Evolutionary conservation across 495 filamentous ascomycete species (phyloP), one percentile per base, ranked within the genome.

Genomic region (Evernia prunastri): DNA sequence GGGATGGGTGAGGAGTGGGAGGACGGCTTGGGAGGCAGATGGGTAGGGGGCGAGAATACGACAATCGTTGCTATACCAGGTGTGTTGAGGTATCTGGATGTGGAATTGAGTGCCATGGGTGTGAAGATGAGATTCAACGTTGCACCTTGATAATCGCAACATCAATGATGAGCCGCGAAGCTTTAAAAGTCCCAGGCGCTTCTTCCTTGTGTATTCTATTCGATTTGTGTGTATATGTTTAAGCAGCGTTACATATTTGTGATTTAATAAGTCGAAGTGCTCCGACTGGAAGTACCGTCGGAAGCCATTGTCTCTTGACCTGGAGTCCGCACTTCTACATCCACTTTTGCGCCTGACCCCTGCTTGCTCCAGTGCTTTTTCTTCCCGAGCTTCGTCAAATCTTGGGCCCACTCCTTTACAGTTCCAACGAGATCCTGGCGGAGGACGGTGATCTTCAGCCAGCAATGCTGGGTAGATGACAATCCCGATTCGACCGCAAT

Each of bases 61-160:
- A 93, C 94, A 35, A 76, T 93, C 56, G 91, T 97, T 65, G 91
- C 89, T 59, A 89, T 98, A 58, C 94, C 94, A 0, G 93, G 92
- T 61, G 94, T 96, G 56, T 75, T 98, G 68, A 88, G 87, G 75
- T 97, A 90, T 79, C 73, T 98, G 66, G 94, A 98, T 80, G 92
- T 96, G 9, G 94, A 98, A 73, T 77, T 98, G 67, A 89, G 90
- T 49, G 89, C 91, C 49, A 97, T 96, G 91, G 92, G 92, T 58
- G 86, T 96, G 58, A 83, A 88, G 71, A 85, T 96, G 80, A 91
- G 87, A 80, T 98, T 94, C 75, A 87, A 86, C 75, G 84, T 97
- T 39, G 85, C 81, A 56, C 86, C 82, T 53, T 84, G 69, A 72
- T 27, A 13, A 27, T 17, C 25, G 35, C 3, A 17, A 35, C 29